phyloP scores from a whole-genome alignment of 306 rosid species.

The Gastrolobium villosum region DNA sequence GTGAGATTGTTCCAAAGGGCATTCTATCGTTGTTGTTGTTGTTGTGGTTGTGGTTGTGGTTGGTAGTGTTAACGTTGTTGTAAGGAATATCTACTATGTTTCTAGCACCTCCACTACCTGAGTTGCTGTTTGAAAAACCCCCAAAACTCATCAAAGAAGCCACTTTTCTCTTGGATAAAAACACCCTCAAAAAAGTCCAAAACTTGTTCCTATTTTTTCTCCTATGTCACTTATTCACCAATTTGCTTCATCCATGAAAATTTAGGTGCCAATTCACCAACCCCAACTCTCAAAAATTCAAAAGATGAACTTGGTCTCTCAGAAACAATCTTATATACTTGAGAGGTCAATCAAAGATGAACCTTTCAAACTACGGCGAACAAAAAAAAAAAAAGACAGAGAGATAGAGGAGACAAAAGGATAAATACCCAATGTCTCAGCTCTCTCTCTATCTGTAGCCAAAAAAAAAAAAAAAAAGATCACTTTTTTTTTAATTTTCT shows the following conservation, averaged over 20 bases:
- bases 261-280: constrained; percentile 7
- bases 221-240: constrained; percentile 10
- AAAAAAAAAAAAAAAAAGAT: not conserved
- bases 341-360: constrained; percentile 27
- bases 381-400: constrained; percentile 43
- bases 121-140: constrained; percentile 79
- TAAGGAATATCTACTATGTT: constrained; percentile 71
- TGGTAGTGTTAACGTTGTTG: constrained; percentile 41
- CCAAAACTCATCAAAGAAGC: constrained; percentile 94
- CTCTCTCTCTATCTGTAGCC: constrained; percentile 57
- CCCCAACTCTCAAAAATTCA: constrained; percentile 36
- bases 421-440: constrained; percentile 66
- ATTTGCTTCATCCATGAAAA: constrained; percentile 30
- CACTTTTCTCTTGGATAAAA: constrained; percentile 4
- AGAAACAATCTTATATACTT: constrained; percentile 8
- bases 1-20: constrained; percentile 77
- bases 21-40: constrained; percentile 56
- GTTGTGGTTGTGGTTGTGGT: constrained; percentile 30
- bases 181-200: not conserved
- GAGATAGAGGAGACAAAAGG: constrained; percentile 72
- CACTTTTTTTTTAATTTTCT: constrained; percentile 42
- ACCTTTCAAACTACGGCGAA: constrained; percentile 23
- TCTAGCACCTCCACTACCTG: constrained; percentile 75
- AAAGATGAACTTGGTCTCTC: constrained; percentile 42
- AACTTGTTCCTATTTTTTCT: not conserved